Evolutionary conservation across 2,329 filamentous ascomycete species (phyloP).

Genomic region (Graphium sp.): DNA sequence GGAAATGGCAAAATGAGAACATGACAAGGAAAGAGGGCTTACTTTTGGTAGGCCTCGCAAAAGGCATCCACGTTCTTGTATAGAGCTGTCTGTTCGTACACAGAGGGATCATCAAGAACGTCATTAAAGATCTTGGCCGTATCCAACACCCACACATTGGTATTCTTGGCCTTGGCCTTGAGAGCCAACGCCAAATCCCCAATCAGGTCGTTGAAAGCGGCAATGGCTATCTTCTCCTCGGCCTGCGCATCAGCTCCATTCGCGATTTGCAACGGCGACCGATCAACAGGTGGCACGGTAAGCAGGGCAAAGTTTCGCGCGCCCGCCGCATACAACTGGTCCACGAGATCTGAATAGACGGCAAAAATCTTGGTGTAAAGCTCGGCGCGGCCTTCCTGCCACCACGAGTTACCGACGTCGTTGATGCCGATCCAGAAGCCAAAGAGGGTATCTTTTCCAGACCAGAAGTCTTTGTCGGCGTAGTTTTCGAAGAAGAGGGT

Average conservation of each 20-base stretch:
- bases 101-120: conserved; percentile 32
- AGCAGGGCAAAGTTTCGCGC: conserved; percentile 41
- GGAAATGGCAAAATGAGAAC: too few species aligned
- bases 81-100: conserved; percentile 27
- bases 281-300: conserved; percentile 40
- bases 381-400: conserved; percentile 10
- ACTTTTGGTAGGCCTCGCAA: conserved; percentile 37
- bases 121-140: conserved; percentile 29
- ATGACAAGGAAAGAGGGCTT: conserved; percentile 10
- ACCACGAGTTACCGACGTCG: conserved; percentile 33
- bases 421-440: conserved; percentile 38
- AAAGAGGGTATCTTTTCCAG: conserved; percentile 21
- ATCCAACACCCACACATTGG: conserved; percentile 35
- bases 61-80: conserved; percentile 38
- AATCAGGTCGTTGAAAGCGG: conserved; percentile 31
- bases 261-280: conserved; percentile 27
- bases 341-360: conserved; percentile 21
- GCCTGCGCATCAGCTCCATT: conserved; percentile 17
- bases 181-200: conserved; percentile 21
- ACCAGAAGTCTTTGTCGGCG: conserved; percentile 20
- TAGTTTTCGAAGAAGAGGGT: conserved; percentile 7
- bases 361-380: conserved; percentile 22
- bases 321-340: conserved; percentile 31
- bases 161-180: conserved; percentile 15
- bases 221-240: conserved; percentile 23